Percentiles rank a stretch among this genome's conserved stretches.
Conservation (phyloP, 108 stramenopile genomes). For the Skeletonema grethae region DNA sequence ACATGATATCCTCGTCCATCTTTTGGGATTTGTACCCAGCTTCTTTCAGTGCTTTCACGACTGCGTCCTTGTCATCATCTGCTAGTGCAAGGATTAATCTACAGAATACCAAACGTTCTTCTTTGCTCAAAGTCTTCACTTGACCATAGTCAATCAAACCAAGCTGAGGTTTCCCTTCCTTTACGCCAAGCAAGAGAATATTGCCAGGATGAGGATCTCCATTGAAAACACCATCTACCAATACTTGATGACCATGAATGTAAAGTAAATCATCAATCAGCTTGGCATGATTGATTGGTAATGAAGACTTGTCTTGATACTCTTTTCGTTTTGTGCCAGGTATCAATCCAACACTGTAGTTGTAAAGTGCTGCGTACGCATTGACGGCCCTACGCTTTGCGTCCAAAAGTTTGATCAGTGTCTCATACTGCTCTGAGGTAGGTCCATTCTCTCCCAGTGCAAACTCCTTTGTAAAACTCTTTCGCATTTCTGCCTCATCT, state of each 20-base stretch:
- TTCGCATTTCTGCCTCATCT: constrained; percentile 43
- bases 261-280: constrained; percentile 77
- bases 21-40: constrained; percentile 70
- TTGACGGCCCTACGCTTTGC: constrained; percentile 57
- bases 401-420: constrained; percentile 58
- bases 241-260: constrained; percentile 75
- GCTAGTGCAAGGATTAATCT: constrained; percentile 75
- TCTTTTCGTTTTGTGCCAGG: constrained; percentile 48
- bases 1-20: constrained; percentile 70
- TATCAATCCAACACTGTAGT: constrained; percentile 63
- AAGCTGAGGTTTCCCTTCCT: constrained; percentile 65
- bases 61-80: constrained; percentile 58
- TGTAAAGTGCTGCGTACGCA: constrained; percentile 50
- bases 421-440: constrained; percentile 54
- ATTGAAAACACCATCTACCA: constrained; percentile 77
- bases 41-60: constrained; percentile 63
- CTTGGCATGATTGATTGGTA: constrained; percentile 85
- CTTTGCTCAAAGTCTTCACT: constrained; percentile 70
- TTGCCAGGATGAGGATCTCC: constrained; percentile 76
- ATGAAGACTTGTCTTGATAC: constrained; percentile 46
- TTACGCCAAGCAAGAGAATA: constrained; percentile 65
- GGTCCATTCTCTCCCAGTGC: constrained; percentile 64
- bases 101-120: constrained; percentile 68
- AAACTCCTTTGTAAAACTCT: constrained; percentile 49
- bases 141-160: constrained; percentile 91